Evolutionary conservation across 163 green algal genomes (phyloP), one percentile per base, ranked within the genome.

Genomic region (Chlamydomonas reinhardtii): DNA sequence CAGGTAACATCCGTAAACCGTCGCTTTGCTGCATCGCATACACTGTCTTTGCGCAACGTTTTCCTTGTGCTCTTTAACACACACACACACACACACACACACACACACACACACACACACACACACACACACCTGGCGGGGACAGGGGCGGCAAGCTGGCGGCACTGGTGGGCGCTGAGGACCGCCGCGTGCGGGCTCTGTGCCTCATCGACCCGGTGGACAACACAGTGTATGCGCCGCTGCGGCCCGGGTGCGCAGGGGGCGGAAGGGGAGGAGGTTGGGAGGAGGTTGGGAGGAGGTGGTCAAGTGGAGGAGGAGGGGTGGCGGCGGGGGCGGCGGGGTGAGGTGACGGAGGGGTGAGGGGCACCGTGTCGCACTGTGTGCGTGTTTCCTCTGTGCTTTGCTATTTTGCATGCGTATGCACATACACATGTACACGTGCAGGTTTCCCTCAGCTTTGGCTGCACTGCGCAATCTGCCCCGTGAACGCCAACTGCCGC

Each of bases 201-300:
- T 97, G 92, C 73, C 92, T 99, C 22, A 78, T 99, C 0, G 97
- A 99, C 89, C 97, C 97, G 5, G 97, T 99, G 9, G 96, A 99
- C 89, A 97, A 97, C 84, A 99, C 96, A 12, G 87, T 95, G 32
- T 98, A 94, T 65, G 94, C 93, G 8, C 93, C 92, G 0, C 74
- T 95, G 24, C 85, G 70, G 27, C 91, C 89, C 0, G 89, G 91
- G 84, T 93, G 64, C 12, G 56, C 16, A 39, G 35, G 54, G 29
- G 56, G 56, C 4, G 34, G 68, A 74, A 34, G 71, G 35, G 37
- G 12, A 35, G 8, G 34, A 2, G 69, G 69, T 35, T n/a, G n/a
- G n/a, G n/a, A n/a, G n/a, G 69, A 48, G 19, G 31, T 3, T 17
- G n/a, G 17, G 34, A 17, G 0, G 16, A 74, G 69, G 32, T 5